Percentiles rank a stretch among this genome's conserved stretches.
Evolutionary conservation across 1,139 yeast genomes (phyloP).

Genomic region (Suhomyces chickasaworum): DNA sequence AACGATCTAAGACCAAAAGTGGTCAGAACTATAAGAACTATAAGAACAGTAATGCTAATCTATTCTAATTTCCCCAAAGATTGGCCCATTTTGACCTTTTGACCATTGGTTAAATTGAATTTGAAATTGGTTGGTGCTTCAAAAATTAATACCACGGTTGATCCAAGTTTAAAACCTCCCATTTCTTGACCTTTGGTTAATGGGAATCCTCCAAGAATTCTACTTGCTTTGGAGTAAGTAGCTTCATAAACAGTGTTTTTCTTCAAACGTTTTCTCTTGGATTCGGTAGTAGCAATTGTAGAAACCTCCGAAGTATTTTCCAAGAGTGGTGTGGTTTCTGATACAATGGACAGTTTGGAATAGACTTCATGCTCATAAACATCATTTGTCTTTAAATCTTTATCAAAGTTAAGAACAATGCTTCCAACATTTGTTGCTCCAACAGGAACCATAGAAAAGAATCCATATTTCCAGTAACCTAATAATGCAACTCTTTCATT

Average conservation of each 20-base stretch:
- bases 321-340: conserved; percentile 40
- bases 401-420: conserved; percentile 88
- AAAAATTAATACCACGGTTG: conserved; percentile 92
- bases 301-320: conserved; percentile 17
- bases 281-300: conserved; percentile 16
- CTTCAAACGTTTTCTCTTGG: conserved; percentile 42
- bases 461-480: conserved; percentile 97
- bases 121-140: conserved; percentile 87
- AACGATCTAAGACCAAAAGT: neutral
- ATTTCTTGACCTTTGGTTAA: conserved; percentile 89
- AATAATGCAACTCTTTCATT: conserved; percentile 94
- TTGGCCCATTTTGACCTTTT: conserved; percentile 85
- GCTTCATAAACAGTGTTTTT: conserved; percentile 94
- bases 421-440: conserved; percentile 99
- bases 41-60: neutral
- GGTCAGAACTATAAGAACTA: neutral
- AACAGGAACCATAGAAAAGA: conserved; percentile 97
- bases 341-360: conserved; percentile 20
- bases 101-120: conserved; percentile 70
- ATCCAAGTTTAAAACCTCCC: conserved; percentile 96
- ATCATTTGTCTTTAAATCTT: conserved; percentile 83
- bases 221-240: conserved; percentile 79
- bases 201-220: conserved; percentile 84
- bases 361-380: conserved; percentile 59
- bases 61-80: conserved; percentile 57